phyloP scores from a whole-genome alignment of 1,284 basidiomycete genomes.

The Peniophora sp. region DNA sequence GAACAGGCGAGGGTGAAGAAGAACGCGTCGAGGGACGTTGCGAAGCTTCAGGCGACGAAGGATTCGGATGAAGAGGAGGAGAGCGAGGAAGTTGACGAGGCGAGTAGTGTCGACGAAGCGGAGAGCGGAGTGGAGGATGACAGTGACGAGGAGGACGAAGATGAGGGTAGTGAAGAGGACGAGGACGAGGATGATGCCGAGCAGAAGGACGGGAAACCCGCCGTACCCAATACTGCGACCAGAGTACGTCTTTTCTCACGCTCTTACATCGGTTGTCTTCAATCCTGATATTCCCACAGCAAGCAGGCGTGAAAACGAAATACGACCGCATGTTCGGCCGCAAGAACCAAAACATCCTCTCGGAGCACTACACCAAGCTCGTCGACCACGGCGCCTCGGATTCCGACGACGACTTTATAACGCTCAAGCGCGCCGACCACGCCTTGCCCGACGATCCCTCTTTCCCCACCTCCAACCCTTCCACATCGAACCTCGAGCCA shows the following conservation, averaged over 20 bases:
- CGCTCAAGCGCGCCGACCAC: slow-evolving; percentile 87
- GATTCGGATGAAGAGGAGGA: slow-evolving; percentile 21
- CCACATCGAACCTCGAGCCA: slow-evolving; percentile 7
- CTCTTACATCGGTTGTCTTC: not conserved
- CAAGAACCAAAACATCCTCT: slow-evolving; percentile 91
- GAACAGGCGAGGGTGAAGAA: slow-evolving; percentile 71
- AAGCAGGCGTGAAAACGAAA: slow-evolving; percentile 69
- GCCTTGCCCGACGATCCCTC: slow-evolving; percentile 43
- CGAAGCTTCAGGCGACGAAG: slow-evolving; percentile 23
- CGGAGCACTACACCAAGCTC: slow-evolving; percentile 86
- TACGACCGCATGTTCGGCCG: slow-evolving; percentile 98
- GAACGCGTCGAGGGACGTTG: slow-evolving; percentile 45
- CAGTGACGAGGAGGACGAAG: slow-evolving; percentile 2
- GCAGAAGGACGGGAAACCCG: not conserved
- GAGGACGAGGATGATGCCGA: slow-evolving; percentile 1
- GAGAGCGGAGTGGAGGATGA: slow-evolving; percentile 3
- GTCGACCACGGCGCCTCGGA: slow-evolving; percentile 54
- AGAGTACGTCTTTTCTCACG: not conserved
- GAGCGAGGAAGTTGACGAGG: slow-evolving; percentile 25
- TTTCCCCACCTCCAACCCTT: not conserved
- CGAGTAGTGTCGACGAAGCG: slow-evolving; percentile 17
- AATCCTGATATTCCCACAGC: not conserved
- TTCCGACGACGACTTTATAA: slow-evolving; percentile 75
- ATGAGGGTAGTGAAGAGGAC: slow-evolving; percentile 3
- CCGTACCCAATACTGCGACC: not conserved